Base-by-base conservation (phyloP, 805 yeast species). In the Metschnikowia proteae region DNA sequence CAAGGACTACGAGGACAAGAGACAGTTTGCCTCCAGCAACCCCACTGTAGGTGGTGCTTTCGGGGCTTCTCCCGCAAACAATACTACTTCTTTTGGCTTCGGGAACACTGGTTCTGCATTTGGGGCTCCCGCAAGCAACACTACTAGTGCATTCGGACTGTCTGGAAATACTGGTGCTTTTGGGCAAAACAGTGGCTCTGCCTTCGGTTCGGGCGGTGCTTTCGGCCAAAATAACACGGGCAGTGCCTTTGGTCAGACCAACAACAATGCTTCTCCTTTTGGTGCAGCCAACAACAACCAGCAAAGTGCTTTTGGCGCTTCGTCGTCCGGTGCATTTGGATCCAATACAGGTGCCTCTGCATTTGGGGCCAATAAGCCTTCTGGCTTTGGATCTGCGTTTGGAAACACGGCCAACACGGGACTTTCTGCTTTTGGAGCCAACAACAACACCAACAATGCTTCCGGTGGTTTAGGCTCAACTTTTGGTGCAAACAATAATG, bases 1-100 rank as follows among this genome's bases (percentile, higher is more conserved):
- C 57, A 92, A 86, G 65, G 99, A 94, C 68, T 94, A 94, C 64
- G 81, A 82, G 58, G 86, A 82, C 54, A 81, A 80, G 47, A 76
- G 94, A 61, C 76, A 81, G 51, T 81, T 55, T 53, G 91, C 88
- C 11, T 80, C 71, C 52, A 61, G 60, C 1, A 52, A 47, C 31
- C 49, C 63, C 3, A 43, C 62, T 1, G 60, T 58, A 3, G 58
- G 61, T 6, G 67, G 73, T 54, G 50, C 46, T 5, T 53, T 60
- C 38, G 66, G 65, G 11, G 48, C 51, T 11, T 36, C 50, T 1
- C 45, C 54, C 3, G 51, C 54, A 5, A 30, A n/a, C 31, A 42
- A 64, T 35, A 9, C 47, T 32, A 9, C 48, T 8, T 44, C 44
- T 1, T 39, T 45, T 27, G 51, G 49, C 3, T 43, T 43, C 13